These are phyloP conservation scores for Botrytis aclada DNA, from an alignment of 2,329 filamentous ascomycete species.

Conservation along the genomic window DNA sequence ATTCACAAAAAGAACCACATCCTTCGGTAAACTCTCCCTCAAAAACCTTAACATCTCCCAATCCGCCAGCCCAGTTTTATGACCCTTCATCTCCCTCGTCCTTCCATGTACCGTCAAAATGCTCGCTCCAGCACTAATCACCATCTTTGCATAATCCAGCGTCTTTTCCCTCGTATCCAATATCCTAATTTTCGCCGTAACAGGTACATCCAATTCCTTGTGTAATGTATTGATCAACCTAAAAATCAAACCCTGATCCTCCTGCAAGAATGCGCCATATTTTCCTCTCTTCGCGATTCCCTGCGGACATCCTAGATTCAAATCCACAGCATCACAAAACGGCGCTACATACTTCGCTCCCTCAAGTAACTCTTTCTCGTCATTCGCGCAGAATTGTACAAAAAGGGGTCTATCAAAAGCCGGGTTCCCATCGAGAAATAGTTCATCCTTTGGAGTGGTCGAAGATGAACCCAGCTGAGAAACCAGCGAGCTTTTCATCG, in stretches of 20 bases:
- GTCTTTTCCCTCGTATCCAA: slow-evolving; percentile 84
- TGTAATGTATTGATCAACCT: slow-evolving; percentile 82
- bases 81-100: slow-evolving; percentile 87
- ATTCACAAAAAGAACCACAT: slow-evolving; percentile 95
- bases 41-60: slow-evolving; percentile 83
- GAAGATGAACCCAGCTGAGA: slow-evolving; percentile 24
- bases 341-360: slow-evolving; percentile 77
- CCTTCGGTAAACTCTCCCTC: slow-evolving; percentile 74
- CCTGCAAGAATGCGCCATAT: slow-evolving; percentile 93
- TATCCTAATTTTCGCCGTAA: slow-evolving; percentile 93
- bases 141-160: slow-evolving; percentile 82
- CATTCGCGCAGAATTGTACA: slow-evolving; percentile 94
- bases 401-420: slow-evolving; percentile 82
- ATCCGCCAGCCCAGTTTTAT: slow-evolving; percentile 89
- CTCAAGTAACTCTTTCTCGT: slow-evolving; percentile 72
- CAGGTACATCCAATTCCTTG: slow-evolving; percentile 71
- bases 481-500: slow-evolving; percentile 39
- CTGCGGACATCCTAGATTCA: slow-evolving; percentile 95
- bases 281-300: slow-evolving; percentile 87
- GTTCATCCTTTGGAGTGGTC: slow-evolving; percentile 37
- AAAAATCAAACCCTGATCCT: slow-evolving; percentile 81
- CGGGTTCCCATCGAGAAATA: slow-evolving; percentile 84
- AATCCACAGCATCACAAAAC: slow-evolving; percentile 90
- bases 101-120: slow-evolving; percentile 92
- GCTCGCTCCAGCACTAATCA: slow-evolving; percentile 83